Conservation (phyloP, 2,329 filamentous ascomycete species). For the Pestalotiopsis fici region DNA sequence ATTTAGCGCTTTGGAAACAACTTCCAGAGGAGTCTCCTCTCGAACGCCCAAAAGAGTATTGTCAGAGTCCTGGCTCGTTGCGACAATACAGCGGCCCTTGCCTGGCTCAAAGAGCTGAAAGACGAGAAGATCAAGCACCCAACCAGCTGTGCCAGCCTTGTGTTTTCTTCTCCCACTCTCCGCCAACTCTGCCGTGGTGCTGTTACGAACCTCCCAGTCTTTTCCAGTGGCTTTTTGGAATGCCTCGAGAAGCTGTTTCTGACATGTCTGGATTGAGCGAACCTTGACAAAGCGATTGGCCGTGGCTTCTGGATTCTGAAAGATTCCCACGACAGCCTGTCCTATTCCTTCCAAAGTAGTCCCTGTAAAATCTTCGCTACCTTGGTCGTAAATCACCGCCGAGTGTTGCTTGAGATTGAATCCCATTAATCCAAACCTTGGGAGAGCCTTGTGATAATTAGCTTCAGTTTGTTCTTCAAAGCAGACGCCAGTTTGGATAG, state of each 20-base stretch:
- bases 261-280: constrained; percentile 24
- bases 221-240: constrained; percentile 20
- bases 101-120: constrained; percentile 30
- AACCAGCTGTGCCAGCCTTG: constrained; percentile 17
- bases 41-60: constrained; percentile 23
- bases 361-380: constrained; percentile 27
- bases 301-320: constrained; percentile 4
- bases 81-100: constrained; percentile 25
- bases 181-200: constrained; percentile 15
- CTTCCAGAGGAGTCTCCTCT: constrained; percentile 25
- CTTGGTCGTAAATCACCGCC: constrained; percentile 26
- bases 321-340: constrained; percentile 18
- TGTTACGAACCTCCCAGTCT: constrained; percentile 22
- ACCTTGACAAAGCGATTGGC: constrained; percentile 28
- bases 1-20: constrained; percentile 22
- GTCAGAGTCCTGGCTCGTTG: constrained; percentile 23
- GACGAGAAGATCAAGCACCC: constrained; percentile 28
- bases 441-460: constrained; percentile 11
- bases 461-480: background rate
- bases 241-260: constrained; percentile 25
- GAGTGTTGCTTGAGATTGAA: constrained; percentile 23
- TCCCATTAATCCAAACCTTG: constrained; percentile 26
- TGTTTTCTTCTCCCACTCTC: constrained; percentile 22
- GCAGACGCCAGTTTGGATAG: background rate
- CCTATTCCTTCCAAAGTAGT: constrained; percentile 29